Conservation (phyloP, 2,329 filamentous ascomycete genomes). For the Aspergillus melleus region DNA sequence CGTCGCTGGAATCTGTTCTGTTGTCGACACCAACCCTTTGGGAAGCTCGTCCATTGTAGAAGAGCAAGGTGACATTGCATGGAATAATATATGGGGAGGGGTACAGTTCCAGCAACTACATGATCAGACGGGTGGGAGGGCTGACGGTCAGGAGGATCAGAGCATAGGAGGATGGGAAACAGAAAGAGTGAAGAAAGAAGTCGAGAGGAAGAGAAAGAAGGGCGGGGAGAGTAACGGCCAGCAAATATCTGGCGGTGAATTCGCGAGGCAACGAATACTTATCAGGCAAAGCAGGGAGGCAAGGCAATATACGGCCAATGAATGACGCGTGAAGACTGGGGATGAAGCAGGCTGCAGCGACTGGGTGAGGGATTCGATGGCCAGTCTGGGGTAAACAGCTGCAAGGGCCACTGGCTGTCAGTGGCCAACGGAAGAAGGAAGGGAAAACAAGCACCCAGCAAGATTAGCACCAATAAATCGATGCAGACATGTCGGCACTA, state of each 20-base stretch:
- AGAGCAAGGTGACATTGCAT: not conserved
- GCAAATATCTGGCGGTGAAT: slow-evolving; percentile 7
- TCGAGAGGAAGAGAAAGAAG: not conserved
- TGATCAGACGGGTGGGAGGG: not conserved
- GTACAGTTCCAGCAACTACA: slow-evolving; percentile 2
- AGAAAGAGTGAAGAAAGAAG: not conserved
- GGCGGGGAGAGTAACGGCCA: not conserved
- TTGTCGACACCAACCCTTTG: slow-evolving; percentile 44
- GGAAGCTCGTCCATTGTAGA: slow-evolving; percentile 41
- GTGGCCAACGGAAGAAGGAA: not conserved
- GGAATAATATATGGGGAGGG: not conserved
- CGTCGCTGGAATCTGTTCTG: slow-evolving; percentile 36
- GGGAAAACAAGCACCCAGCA: not conserved
- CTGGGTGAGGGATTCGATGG: not conserved
- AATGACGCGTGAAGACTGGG: not conserved
- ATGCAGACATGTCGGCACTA: not conserved
- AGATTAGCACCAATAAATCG: not conserved
- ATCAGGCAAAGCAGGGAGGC: not conserved
- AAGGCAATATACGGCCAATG: slow-evolving; percentile 3
- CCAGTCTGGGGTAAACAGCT: slow-evolving; percentile 1
- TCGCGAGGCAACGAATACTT: not conserved
- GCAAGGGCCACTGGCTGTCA: not conserved
- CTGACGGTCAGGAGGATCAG: not conserved
- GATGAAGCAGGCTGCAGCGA: not conserved
- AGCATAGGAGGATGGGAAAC: not conserved